phyloP scores from a whole-genome alignment of 768 basidiomycete genomes.

The Fomitopsis pulvina region DNA sequence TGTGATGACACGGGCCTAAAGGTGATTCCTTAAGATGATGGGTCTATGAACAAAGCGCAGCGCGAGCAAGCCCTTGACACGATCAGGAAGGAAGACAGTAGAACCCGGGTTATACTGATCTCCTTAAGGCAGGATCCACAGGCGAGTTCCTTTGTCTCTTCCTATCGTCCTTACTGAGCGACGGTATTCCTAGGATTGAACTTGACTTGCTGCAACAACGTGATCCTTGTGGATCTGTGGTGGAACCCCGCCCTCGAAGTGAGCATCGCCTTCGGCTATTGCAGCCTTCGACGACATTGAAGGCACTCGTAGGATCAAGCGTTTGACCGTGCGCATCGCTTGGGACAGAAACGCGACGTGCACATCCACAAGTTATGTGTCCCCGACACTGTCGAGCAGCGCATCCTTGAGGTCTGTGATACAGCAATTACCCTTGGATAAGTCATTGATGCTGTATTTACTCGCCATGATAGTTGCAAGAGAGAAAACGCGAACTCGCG shows the following conservation, averaged over 20 bases:
- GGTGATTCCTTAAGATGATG: conserved; percentile 76
- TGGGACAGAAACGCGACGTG: conserved; percentile 83
- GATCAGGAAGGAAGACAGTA: conserved; percentile 56
- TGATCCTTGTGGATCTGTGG: conserved; percentile 91
- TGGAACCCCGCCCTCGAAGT: conserved; percentile 90
- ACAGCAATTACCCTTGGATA: not conserved
- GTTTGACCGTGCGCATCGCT: conserved; percentile 86
- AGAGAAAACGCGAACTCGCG: conserved; percentile 83
- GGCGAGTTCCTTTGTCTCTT: conserved; percentile 38
- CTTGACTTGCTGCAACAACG: conserved; percentile 89
- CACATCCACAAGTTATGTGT: conserved; percentile 89
- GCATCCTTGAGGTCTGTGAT: conserved; percentile 59
- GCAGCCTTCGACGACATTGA: conserved; percentile 5
- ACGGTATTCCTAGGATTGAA: conserved; percentile 57
- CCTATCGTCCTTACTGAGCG: conserved; percentile 2
- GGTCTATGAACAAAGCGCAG: conserved; percentile 71
- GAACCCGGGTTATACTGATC: conserved; percentile 76
- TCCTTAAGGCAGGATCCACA: conserved; percentile 96
- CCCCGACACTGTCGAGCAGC: conserved; percentile 79
- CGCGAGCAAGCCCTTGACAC: conserved; percentile 69
- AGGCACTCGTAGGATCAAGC: conserved; percentile 65
- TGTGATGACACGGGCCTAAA: not conserved
- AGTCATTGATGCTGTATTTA: not conserved
- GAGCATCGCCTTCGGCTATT: too few relatives aligned
- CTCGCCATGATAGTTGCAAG: conserved; percentile 63